phyloP scores from a whole-genome alignment of 768 basidiomycete species.

The Podaxis sp. region DNA sequence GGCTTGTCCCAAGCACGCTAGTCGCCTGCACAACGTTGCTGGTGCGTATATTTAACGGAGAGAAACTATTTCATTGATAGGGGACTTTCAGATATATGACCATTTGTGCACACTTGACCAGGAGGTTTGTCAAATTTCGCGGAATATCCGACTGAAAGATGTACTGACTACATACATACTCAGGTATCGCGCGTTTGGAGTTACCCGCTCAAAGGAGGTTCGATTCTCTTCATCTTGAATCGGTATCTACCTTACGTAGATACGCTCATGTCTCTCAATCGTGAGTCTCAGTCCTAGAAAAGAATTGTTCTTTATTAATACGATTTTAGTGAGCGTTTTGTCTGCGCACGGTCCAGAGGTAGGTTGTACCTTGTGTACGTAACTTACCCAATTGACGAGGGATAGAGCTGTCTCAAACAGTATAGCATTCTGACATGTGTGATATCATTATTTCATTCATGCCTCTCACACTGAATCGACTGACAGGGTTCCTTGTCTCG shows the following conservation, averaged over 20 bases:
- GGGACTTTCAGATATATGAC: conserved; percentile 32
- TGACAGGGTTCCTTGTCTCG: conserved; percentile 30
- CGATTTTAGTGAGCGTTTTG: conserved; percentile 14
- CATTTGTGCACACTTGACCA: conserved; percentile 34
- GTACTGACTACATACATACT: not conserved
- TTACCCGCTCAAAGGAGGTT: conserved; percentile 27
- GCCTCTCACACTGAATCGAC: not conserved
- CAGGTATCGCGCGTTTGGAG: conserved; percentile 37
- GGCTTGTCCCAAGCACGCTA: too few relatives aligned
- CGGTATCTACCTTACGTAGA: conserved; percentile 41
- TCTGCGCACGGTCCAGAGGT: conserved; percentile 23
- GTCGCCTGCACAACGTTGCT: too few relatives aligned
- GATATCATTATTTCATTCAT: conserved; percentile 5
- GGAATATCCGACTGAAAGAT: not conserved
- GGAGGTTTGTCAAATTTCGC: conserved; percentile 25
- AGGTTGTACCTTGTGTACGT: not conserved
- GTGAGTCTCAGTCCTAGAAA: conserved; percentile 19
- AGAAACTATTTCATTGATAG: not conserved
- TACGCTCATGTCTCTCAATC: conserved; percentile 32
- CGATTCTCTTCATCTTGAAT: conserved; percentile 37
- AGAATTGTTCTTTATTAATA: not conserved
- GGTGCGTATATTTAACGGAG: too few relatives aligned
- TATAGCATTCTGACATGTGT: conserved; percentile 33
- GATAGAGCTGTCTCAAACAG: conserved; percentile 25
- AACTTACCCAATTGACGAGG: not conserved